These are phyloP conservation scores for Fusarium sp. DNA, from an alignment of 2,329 filamentous ascomycete genomes.

Conservation along the genomic window DNA sequence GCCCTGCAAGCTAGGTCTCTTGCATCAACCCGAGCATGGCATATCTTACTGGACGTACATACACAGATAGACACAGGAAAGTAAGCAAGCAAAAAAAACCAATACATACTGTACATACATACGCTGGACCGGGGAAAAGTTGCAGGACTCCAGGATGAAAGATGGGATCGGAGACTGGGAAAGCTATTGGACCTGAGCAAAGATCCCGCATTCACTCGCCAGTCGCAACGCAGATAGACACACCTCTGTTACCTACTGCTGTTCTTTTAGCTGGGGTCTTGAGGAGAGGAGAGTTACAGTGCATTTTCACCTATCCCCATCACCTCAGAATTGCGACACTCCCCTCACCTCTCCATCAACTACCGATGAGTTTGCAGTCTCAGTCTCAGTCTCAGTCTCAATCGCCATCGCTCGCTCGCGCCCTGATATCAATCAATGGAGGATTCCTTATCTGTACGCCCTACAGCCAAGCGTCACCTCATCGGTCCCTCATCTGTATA, in stretches of 20 bases:
- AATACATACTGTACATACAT: too few species aligned
- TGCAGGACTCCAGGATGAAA: conserved; percentile 13
- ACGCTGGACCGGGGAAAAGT: conserved; percentile 16
- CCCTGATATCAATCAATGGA: not conserved
- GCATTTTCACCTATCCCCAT: conserved; percentile 9
- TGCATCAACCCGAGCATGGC: conserved; percentile 25
- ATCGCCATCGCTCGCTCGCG: not conserved
- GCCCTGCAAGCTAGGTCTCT: conserved; percentile 9
- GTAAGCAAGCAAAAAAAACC: too few species aligned
- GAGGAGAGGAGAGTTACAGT: conserved; percentile 10
- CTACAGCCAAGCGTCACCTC: conserved; percentile 10
- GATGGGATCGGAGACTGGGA: conserved; percentile 24
- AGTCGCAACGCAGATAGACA: conserved; percentile 28
- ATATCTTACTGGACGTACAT: conserved; percentile 13
- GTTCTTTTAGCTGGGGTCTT: not conserved
- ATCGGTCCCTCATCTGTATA: conserved; percentile 33
- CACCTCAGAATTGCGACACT: conserved; percentile 23
- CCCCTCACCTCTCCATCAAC: conserved; percentile 18
- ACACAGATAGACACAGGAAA: too few species aligned
- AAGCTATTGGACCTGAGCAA: conserved; percentile 19
- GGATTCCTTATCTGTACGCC: conserved; percentile 28
- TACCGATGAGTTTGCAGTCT: conserved; percentile 10
- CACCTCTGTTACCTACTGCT: conserved; percentile 3
- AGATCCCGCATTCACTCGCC: conserved; percentile 27
- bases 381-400: not conserved